Evolutionary conservation across 768 basidiomycete genomes (phyloP).

Genomic region (Leccinum disarticulatum): DNA sequence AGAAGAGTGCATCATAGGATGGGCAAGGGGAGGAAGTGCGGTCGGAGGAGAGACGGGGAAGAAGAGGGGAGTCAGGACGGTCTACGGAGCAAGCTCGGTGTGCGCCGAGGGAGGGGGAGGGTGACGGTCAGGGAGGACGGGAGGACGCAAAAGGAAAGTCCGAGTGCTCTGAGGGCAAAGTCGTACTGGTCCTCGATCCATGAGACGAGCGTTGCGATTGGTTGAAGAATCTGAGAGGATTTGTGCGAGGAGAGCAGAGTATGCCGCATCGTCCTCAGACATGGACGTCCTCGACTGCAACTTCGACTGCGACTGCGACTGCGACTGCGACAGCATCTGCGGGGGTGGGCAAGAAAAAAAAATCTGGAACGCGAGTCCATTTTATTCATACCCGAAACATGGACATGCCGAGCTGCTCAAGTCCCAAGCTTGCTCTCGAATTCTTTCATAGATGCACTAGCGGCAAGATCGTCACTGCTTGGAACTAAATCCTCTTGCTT

Average conservation of each 20-base stretch:
- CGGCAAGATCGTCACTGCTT: no score
- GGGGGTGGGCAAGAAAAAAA: conserved; percentile 6
- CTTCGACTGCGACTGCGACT: background rate
- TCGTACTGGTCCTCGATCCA: conserved; percentile 39
- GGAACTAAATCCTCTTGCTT: no score
- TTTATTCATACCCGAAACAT: conserved; percentile 18
- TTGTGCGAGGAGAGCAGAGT: conserved; percentile 30
- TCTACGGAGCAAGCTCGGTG: conserved; percentile 22
- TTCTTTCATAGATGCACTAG: no score
- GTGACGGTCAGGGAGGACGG: conserved; percentile 27
- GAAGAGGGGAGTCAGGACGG: conserved; percentile 32
- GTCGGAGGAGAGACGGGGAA: conserved; percentile 28
- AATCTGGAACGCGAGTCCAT: conserved; percentile 10
- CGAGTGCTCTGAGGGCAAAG: conserved; percentile 29
- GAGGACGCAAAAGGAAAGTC: conserved; percentile 10
- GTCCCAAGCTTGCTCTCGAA: no score
- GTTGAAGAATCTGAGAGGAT: conserved; percentile 25
- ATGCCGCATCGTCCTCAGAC: conserved; percentile 33
- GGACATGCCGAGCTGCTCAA: no score
- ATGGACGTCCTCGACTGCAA: conserved; percentile 10
- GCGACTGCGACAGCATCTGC: background rate
- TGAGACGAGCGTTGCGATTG: conserved; percentile 29
- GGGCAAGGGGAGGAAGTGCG: conserved; percentile 27
- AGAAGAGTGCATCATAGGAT: conserved; percentile 37
- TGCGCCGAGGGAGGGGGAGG: conserved; percentile 32